Conservation (phyloP, 2,329 filamentous ascomycete species). For the Ceratocystiopsis brevicomis region DNA sequence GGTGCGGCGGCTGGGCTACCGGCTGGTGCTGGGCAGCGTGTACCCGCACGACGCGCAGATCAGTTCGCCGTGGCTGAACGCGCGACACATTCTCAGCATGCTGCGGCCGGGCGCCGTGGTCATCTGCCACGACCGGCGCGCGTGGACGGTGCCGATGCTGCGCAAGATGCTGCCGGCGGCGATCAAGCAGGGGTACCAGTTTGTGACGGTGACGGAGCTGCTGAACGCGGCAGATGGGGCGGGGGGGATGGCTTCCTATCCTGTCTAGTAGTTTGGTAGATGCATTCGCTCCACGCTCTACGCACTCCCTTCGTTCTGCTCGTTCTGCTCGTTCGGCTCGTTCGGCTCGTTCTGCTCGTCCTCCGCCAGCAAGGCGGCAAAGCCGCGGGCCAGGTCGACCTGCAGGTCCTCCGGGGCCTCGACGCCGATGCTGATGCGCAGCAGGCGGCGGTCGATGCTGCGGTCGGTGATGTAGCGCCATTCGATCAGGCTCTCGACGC, state of each 20-base stretch:
- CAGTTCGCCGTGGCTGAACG: conserved; percentile 47
- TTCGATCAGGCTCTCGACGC: conserved; percentile 90
- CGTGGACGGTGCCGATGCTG: conserved; percentile 73
- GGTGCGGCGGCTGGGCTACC: conserved; percentile 43
- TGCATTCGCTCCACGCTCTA: too few relatives aligned
- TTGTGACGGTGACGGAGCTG: conserved; percentile 54
- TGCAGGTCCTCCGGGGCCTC: conserved; percentile 74
- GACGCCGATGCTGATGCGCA: conserved; percentile 71
- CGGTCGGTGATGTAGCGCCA: conserved; percentile 82
- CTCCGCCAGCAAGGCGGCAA: conserved; percentile 32
- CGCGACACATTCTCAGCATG: conserved; percentile 65
- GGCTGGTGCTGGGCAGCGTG: conserved; percentile 61
- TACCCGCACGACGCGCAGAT: conserved; percentile 91
- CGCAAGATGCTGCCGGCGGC: conserved; percentile 52
- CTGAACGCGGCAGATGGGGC: conserved; percentile 20
- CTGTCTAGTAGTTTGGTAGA: too few relatives aligned
- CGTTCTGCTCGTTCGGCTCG: background rate
- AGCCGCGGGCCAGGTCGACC: conserved; percentile 51
- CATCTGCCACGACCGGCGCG: conserved; percentile 66
- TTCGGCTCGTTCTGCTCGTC: background rate
- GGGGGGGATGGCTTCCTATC: too few relatives aligned
- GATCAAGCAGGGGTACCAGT: conserved; percentile 45
- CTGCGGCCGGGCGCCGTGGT: conserved; percentile 58
- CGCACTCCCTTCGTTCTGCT: background rate
- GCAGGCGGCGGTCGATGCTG: conserved; percentile 48